These are phyloP conservation scores for Drosera spatulata DNA, from an alignment of 179 eudicot genomes.

Conservation along the genomic window DNA sequence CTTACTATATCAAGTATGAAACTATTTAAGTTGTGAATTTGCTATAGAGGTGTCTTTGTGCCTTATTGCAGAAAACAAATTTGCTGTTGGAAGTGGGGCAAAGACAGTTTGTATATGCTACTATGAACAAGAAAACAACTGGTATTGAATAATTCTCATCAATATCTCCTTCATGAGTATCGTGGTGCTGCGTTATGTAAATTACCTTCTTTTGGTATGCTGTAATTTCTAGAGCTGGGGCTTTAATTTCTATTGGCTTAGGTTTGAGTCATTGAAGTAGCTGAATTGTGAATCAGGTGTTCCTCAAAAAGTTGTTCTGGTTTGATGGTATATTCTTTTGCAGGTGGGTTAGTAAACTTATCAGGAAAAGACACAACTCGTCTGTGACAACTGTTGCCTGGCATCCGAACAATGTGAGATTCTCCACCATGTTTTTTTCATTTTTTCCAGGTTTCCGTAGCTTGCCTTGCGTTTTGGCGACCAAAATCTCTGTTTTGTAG, in stretches of 20 bases:
- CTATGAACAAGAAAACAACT: constrained; percentile 98
- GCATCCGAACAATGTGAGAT: constrained; percentile 95
- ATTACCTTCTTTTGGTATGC: not conserved
- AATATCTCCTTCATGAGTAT: not conserved
- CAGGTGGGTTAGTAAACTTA: constrained; percentile 99
- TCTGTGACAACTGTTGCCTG: constrained; percentile 97
- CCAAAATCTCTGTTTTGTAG: not conserved
- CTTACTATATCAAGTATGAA: no score
- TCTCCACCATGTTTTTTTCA: constrained; percentile 2
- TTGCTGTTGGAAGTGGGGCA: constrained; percentile 99
- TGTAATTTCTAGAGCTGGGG: no score
- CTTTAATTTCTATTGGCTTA: not conserved
- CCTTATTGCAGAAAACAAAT: constrained; percentile 67
- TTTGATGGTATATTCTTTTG: constrained; percentile 7
- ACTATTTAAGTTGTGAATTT: no score
- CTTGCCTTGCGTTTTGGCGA: not conserved
- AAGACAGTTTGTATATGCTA: constrained; percentile 98
- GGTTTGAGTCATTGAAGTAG: not conserved
- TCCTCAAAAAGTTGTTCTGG: not conserved
- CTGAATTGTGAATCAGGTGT: constrained; percentile 1
- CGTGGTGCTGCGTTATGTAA: not conserved
- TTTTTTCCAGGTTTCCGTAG: not conserved
- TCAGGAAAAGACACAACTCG: constrained; percentile 90
- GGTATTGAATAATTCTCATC: constrained; percentile 22
- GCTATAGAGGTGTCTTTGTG: not conserved